phyloP scores from a whole-genome alignment of 139 green algal genomes.

The Volvox africanus region DNA sequence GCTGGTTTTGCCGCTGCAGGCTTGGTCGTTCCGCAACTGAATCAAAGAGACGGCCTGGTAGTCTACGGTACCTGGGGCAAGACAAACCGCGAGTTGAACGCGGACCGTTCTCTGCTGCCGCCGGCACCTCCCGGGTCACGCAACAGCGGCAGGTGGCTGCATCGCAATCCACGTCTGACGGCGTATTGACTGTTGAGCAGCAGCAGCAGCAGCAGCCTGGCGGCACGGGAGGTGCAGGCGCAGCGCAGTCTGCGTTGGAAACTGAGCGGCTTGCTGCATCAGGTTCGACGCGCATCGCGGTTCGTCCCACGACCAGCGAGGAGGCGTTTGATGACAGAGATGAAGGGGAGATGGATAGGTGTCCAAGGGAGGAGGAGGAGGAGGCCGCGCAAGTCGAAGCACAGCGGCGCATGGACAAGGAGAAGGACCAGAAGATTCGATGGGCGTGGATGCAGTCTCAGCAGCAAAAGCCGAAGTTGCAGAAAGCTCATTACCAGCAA shows the following conservation, averaged over 20 bases:
- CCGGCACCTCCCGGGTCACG: too few species aligned
- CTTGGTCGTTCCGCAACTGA: too few species aligned
- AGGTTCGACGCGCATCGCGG: neutral
- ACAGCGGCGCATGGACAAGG: neutral
- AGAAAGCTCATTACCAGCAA: neutral
- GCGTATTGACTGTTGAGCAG: neutral
- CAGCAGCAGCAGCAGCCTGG: neutral
- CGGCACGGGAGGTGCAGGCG: neutral
- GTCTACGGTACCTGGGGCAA: too few species aligned
- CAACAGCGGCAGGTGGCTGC: too few species aligned
- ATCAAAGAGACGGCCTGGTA: too few species aligned
- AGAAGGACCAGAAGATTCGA: neutral
- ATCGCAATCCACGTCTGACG: too few species aligned
- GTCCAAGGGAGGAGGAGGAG: conserved; percentile 29
- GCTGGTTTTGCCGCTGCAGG: too few species aligned
- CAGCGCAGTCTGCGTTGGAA: neutral
- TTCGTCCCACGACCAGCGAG: neutral
- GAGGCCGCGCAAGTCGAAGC: neutral
- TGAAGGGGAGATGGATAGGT: neutral
- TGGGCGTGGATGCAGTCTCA: neutral
- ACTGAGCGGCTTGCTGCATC: neutral
- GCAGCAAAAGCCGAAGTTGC: neutral
- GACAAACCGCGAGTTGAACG: too few species aligned
- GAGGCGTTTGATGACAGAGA: neutral
- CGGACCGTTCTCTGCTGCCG: too few species aligned